Conservation (phyloP, 306 rosid genomes). For the Prunus armeniaca region DNA sequence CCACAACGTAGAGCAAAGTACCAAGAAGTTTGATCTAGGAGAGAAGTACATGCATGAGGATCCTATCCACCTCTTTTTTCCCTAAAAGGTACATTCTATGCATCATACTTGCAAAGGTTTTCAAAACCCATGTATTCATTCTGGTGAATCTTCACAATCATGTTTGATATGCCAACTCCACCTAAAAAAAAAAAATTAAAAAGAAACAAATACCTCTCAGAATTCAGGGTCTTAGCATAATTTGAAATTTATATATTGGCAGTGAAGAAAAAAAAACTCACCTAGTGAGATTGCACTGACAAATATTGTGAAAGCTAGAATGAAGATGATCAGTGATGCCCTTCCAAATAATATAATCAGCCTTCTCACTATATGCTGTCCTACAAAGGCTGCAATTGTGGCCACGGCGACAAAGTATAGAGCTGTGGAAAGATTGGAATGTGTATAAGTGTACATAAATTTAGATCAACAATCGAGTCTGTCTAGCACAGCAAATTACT, state of each 20-base stretch:
- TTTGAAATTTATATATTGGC: neutral
- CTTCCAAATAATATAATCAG: conserved; percentile 63
- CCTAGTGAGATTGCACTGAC: conserved; percentile 78
- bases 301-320: conserved; percentile 70
- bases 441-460: neutral
- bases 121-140: conserved; percentile 86
- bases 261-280: conserved; percentile 17
- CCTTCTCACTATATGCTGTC: conserved; percentile 75
- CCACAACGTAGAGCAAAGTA: neutral
- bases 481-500: neutral
- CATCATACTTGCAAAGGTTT: conserved; percentile 65
- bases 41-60: neutral
- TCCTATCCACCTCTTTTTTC: too few species aligned
- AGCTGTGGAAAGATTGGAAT: conserved; percentile 47
- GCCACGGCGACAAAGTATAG: conserved; percentile 67
- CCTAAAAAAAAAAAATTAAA: conserved; percentile 43
- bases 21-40: neutral
- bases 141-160: conserved; percentile 45
- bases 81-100: conserved; percentile 5
- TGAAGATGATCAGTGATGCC: conserved; percentile 86
- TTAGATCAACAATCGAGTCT: neutral
- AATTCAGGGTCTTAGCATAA: neutral
- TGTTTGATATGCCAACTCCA: conserved; percentile 75
- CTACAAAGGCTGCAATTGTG: conserved; percentile 64
- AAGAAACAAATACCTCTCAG: neutral